Evolutionary conservation across 805 yeast genomes (phyloP), one percentile per base, ranked within the genome.

Genomic region (Zygotorulaspora sp.): DNA sequence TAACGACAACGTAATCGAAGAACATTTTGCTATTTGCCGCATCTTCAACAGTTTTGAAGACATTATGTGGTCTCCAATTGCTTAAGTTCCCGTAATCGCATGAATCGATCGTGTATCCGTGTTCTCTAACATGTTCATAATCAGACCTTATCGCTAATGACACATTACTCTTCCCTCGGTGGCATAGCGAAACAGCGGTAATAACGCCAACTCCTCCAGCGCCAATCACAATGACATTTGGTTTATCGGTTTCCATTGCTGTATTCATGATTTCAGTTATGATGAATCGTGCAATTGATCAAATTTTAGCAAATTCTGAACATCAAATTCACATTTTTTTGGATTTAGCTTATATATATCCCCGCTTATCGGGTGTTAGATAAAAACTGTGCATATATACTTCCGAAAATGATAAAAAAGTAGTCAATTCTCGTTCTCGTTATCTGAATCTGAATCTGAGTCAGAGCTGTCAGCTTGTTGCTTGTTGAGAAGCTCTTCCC

Each of bases 191-290:
- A 34, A 79, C 70, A 0, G 94, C 85, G 2, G 82, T 79, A 22
- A 86, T 74, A 12, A 86, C 72, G 24, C 96, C 96, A 8, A 86
- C 92, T 25, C 95, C 95, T 11, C 95, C 96, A 29, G 86, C 73
- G 8, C 95, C 95, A 26, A 85, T 72, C 8, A 85, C 65, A 9
- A 85, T 65, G 12, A 80, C 77, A 35, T 67, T 59, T 10, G 62
- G 54, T 12, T 16, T 21, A 16, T n/a, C 16, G 4, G 30, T 12
- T 5, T 26, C 8, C 9, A 12, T 17, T 12, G 4, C 5, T 26
- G 30, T 26, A 8, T 12, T 26, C 30, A 26, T 26, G 9, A 12
- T 12, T 5, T n/a, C 26, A 11, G 5, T 23, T 5, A 11, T 5
- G 4, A 7, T 23, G 7, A n/a, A n/a, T n/a, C n/a, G n/a, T n/a